Conservation (phyloP, 805 yeast genomes). For the Clavispora phyllophila region DNA sequence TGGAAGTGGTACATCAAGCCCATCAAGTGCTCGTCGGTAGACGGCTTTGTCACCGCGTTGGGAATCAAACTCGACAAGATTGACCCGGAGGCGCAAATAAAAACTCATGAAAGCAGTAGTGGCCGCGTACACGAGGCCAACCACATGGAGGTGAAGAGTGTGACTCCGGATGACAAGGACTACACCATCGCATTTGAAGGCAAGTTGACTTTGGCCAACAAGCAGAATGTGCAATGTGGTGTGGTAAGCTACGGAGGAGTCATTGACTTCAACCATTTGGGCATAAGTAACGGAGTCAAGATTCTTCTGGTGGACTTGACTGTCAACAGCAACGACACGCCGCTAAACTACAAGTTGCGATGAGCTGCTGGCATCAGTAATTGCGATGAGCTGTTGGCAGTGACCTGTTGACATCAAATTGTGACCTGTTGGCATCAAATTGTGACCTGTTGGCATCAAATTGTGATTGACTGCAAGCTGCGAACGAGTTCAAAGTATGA, state of each 20-base stretch:
- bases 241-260: conserved; percentile 21
- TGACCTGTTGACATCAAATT: too few species aligned
- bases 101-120: conserved; percentile 22
- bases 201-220: conserved; percentile 17
- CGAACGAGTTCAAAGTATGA: too few species aligned
- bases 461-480: too few species aligned
- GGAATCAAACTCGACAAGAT: conserved; percentile 25
- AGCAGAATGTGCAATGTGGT: conserved; percentile 15
- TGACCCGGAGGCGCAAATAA: conserved; percentile 17
- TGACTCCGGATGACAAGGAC: conserved; percentile 10
- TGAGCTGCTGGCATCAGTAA: too few species aligned
- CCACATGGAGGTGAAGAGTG: conserved; percentile 2
- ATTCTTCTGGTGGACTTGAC: conserved; percentile 18
- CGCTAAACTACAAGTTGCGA: conserved; percentile 5
- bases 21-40: conserved; percentile 15
- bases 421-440: too few species aligned
- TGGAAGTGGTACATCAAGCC: conserved; percentile 26
- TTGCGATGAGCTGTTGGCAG: too few species aligned
- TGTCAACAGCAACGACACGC: conserved; percentile 6
- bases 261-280: conserved; percentile 28
- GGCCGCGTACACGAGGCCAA: conserved; percentile 26
- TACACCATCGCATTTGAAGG: conserved; percentile 25
- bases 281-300: conserved; percentile 29
- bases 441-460: too few species aligned
- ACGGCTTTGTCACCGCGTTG: conserved; percentile 17